phyloP scores from a whole-genome alignment of 768 basidiomycete species.

The Lentinula detonsa region DNA sequence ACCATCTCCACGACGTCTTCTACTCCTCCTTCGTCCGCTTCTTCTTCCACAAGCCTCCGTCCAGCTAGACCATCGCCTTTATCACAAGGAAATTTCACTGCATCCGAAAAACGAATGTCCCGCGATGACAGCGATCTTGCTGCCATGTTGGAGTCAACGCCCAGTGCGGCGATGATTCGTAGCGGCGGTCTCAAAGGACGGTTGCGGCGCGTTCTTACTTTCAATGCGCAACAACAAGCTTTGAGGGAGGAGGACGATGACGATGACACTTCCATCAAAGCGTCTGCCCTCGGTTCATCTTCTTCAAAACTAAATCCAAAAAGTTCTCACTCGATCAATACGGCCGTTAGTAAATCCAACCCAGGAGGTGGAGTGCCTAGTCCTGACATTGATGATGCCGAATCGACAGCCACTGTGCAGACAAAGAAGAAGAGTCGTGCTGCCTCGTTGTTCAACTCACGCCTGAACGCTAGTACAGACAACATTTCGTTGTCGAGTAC shows the following conservation, averaged over 20 bases:
- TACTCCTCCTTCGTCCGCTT: slow-evolving; percentile 21
- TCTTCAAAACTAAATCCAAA: slow-evolving; percentile 26
- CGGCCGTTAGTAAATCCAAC: slow-evolving; percentile 20
- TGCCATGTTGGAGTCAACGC: slow-evolving; percentile 38
- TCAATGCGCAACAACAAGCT: slow-evolving; percentile 46
- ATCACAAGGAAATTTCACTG: slow-evolving; percentile 58
- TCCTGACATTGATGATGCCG: slow-evolving; percentile 33
- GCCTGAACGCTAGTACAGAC: slow-evolving; percentile 83
- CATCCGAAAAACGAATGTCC: slow-evolving; percentile 71
- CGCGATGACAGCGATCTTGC: slow-evolving; percentile 69
- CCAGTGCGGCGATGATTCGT: slow-evolving; percentile 32
- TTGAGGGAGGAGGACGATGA: slow-evolving; percentile 54
- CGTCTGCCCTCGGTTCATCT: slow-evolving; percentile 24
- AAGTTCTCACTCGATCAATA: slow-evolving; percentile 20
- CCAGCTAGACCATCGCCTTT: slow-evolving; percentile 59
- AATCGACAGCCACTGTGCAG: slow-evolving; percentile 37
- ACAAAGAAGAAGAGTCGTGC: slow-evolving; percentile 71
- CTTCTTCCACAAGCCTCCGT: slow-evolving; percentile 26
- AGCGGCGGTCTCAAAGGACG: slow-evolving; percentile 72
- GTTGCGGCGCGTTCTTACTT: slow-evolving; percentile 66
- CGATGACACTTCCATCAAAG: slow-evolving; percentile 29
- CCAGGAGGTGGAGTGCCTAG: slow-evolving; percentile 17
- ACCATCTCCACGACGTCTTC: slow-evolving; percentile 26
- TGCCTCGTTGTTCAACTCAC: slow-evolving; percentile 79
- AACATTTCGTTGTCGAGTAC: slow-evolving; percentile 95